Conservation (phyloP, 2,329 filamentous ascomycete genomes). For the Colletotrichum trifolii region DNA sequence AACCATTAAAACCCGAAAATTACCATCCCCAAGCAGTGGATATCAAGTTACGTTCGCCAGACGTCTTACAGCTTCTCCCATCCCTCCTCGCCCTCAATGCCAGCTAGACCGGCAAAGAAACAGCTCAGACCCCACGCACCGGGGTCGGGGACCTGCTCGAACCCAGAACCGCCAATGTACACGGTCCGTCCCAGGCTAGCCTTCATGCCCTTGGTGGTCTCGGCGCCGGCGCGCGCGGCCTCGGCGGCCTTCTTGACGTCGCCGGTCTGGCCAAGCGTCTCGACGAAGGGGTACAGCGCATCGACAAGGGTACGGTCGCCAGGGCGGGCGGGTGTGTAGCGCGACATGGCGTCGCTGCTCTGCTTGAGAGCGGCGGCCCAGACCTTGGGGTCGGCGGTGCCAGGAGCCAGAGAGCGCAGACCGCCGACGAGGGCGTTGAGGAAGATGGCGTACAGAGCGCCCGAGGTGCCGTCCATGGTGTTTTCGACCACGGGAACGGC, state of each 20-base stretch:
- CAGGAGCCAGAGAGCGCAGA: slow-evolving; percentile 56
- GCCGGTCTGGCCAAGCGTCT: slow-evolving; percentile 72
- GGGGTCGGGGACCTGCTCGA: slow-evolving; percentile 64
- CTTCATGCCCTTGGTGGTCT: slow-evolving; percentile 91
- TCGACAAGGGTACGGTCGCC: slow-evolving; percentile 94
- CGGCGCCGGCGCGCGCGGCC: slow-evolving; percentile 79
- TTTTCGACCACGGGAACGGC: slow-evolving; percentile 67
- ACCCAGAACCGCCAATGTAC: slow-evolving; percentile 74
- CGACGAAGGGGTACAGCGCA: slow-evolving; percentile 88
- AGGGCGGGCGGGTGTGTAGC: slow-evolving; percentile 88
- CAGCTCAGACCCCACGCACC: slow-evolving; percentile 81
- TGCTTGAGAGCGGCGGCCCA: slow-evolving; percentile 76
- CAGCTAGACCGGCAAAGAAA: slow-evolving; percentile 83
- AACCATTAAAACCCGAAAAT: neutral
- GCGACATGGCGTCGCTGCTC: slow-evolving; percentile 76
- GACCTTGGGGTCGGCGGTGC: slow-evolving; percentile 52
- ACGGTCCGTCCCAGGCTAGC: slow-evolving; percentile 87
- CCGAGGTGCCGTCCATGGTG: slow-evolving; percentile 71
- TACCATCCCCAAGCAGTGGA: neutral
- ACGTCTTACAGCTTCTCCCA: slow-evolving; percentile 47
- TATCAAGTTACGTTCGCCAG: slow-evolving; percentile 7
- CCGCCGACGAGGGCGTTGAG: slow-evolving; percentile 83
- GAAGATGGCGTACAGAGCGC: slow-evolving; percentile 81
- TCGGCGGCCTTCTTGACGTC: slow-evolving; percentile 78
- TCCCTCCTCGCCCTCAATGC: slow-evolving; percentile 55